Percentiles rank a stretch among this genome's conserved stretches.
phyloP scores from a whole-genome alignment of 495 filamentous ascomycete genomes.

The Aspergillus mulundensis region DNA sequence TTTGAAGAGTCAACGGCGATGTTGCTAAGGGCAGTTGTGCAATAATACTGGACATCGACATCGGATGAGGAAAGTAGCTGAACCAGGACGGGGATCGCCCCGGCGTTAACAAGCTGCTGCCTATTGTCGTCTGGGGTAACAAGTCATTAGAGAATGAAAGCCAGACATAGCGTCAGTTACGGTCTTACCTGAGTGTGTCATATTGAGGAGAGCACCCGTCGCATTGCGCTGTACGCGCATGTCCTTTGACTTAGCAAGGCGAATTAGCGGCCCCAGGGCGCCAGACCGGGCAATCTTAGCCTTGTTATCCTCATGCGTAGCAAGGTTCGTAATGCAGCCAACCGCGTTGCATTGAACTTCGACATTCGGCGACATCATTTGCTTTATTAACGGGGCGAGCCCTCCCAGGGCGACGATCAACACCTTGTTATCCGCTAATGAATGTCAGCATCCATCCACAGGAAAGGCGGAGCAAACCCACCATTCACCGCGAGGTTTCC shows the following conservation, averaged over 20 bases:
- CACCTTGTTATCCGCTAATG: slow-evolving; percentile 93
- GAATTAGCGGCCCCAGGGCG: slow-evolving; percentile 82
- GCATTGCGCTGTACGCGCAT: slow-evolving; percentile 98
- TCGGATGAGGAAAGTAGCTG: slow-evolving; percentile 87
- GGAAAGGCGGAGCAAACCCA: slow-evolving; percentile 40
- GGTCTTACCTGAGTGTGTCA: slow-evolving; percentile 92
- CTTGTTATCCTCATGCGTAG: slow-evolving; percentile 98
- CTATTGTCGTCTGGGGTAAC: slow-evolving; percentile 80
- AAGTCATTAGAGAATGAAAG: slow-evolving; percentile 1
- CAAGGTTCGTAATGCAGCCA: slow-evolving; percentile 95
- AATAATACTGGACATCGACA: slow-evolving; percentile 98
- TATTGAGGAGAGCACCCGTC: slow-evolving; percentile 92
- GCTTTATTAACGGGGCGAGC: slow-evolving; percentile 85
- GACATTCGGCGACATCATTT: slow-evolving; percentile 98
- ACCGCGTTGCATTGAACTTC: slow-evolving; percentile 99
- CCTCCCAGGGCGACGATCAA: slow-evolving; percentile 90
- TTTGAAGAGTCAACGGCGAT: slow-evolving; percentile 94
- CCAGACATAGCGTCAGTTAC: background rate
- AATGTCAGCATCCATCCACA: slow-evolving; percentile 40
- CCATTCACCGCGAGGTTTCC: slow-evolving; percentile 97
- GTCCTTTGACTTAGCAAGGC: slow-evolving; percentile 92
- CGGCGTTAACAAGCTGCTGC: slow-evolving; percentile 93
- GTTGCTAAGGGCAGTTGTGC: slow-evolving; percentile 96
- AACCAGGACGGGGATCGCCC: slow-evolving; percentile 93
- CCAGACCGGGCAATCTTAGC: slow-evolving; percentile 96